Base-by-base conservation (phyloP, 768 basidiomycete species). In the Rhizopogon roseolus region DNA sequence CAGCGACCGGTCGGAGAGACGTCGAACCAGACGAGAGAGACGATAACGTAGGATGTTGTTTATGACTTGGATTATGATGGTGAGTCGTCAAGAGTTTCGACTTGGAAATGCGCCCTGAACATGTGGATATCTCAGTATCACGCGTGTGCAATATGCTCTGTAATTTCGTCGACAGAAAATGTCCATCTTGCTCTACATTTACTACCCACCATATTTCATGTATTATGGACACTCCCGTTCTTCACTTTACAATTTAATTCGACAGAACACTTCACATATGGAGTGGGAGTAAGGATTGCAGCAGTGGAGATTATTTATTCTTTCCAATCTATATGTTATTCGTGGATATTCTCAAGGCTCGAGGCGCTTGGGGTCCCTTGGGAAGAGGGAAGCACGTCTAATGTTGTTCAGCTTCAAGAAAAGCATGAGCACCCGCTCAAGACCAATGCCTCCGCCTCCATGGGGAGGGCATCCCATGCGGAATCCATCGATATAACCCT, bases 341-440 rank as follows among this genome's bases (percentile, higher is more conserved):
- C 19, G 19, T 22, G 28, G 11, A 14, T 9, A 29, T n/a, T 37
- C 32, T 74, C 71, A 98, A 41, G 95, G 95, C 60, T 91, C 90
- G 60, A 98, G 76, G 54, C 96, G 80, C 76, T 93, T 96, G 53
- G 97, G 97, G 74, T 98, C 97, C 64, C 97, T 82, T 13, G 97
- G 97, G 85, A 98, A 98, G 65, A 98, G 66, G 25, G 90, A 90
- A 25, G 93, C 94, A 48, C 93, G 77, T 49, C 96, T 80, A 64
- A 98, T 94, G 76, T 98, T 97, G 75, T 89, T 90, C 58, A 99
- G 79, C 75, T 96, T 95, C 69, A 99, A 76, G 83, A 94, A 99
- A 60, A 99, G 76, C 95, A 98, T 98, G 66, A 98, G 72, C 49
- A 99, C 94, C 52, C 93, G 89, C 72, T 97, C 94, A 56, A 95